These are phyloP conservation scores for Diaporthe vaccinii DNA, from an alignment of 2,329 filamentous ascomycete species.

Conservation along the genomic window DNA sequence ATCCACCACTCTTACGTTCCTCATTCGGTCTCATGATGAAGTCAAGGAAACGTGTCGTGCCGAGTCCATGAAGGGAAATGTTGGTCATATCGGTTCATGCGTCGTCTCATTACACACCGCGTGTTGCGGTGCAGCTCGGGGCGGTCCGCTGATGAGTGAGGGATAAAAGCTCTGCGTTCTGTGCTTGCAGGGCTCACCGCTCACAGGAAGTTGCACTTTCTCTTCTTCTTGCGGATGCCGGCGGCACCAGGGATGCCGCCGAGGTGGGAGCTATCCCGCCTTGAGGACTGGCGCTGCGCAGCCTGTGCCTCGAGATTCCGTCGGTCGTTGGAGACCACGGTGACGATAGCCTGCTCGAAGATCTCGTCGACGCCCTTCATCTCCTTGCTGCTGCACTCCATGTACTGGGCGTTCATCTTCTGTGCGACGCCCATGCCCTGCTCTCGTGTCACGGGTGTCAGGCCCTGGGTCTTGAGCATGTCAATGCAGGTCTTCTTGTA, in stretches of 20 bases:
- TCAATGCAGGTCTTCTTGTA: slow-evolving; percentile 97
- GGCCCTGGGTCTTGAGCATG: slow-evolving; percentile 96
- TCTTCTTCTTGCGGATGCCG: slow-evolving; percentile 78
- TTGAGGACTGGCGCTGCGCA: slow-evolving; percentile 52
- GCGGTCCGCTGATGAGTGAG: background rate
- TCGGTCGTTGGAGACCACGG: slow-evolving; percentile 85
- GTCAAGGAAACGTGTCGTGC: slow-evolving; percentile 26
- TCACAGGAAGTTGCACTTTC: slow-evolving; percentile 85
- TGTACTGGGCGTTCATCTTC: slow-evolving; percentile 95
- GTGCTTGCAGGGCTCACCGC: slow-evolving; percentile 35
- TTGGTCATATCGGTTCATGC: slow-evolving; percentile 38
- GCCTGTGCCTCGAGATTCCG: slow-evolving; percentile 70
- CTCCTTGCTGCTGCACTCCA: slow-evolving; percentile 99
- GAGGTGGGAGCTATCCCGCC: slow-evolving; percentile 50
- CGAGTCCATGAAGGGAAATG: slow-evolving; percentile 31
- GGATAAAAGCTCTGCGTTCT: background rate
- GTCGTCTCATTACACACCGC: slow-evolving; percentile 34
- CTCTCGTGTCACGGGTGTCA: slow-evolving; percentile 93
- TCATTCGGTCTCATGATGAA: slow-evolving; percentile 17
- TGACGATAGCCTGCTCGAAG: slow-evolving; percentile 91
- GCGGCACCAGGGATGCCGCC: slow-evolving; percentile 53
- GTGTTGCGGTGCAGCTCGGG: slow-evolving; percentile 4
- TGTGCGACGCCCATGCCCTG: slow-evolving; percentile 89
- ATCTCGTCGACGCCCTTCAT: slow-evolving; percentile 97
- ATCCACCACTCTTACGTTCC: background rate